phyloP scores from a whole-genome alignment of 768 basidiomycete genomes.

The Leccinum variicolor region DNA sequence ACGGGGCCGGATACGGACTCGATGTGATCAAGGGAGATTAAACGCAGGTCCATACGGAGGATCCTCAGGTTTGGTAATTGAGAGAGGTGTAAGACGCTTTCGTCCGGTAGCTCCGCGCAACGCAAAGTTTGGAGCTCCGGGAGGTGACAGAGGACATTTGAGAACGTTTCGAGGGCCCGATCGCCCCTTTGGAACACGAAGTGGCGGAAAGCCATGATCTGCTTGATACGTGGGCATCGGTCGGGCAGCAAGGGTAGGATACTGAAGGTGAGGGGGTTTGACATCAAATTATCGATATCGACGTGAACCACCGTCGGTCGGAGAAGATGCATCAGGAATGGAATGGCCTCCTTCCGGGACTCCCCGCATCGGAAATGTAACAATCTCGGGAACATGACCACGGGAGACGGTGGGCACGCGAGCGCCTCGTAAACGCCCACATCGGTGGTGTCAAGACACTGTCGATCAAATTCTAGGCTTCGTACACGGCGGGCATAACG shows the following conservation, averaged over 20 bases:
- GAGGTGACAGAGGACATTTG: constrained; percentile 21
- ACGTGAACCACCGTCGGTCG: constrained; percentile 24
- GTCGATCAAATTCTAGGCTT: constrained; percentile 30
- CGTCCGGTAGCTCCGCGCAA: constrained; percentile 27
- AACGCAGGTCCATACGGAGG: constrained; percentile 27
- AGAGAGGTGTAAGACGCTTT: constrained; percentile 20
- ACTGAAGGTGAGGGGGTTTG: constrained; percentile 18
- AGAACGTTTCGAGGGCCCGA: constrained; percentile 22
- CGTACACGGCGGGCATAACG: constrained; percentile 29
- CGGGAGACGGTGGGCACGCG: constrained; percentile 11
- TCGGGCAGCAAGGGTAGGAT: constrained; percentile 21
- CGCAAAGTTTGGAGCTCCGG: constrained; percentile 22
- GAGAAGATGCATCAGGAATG: constrained; percentile 25
- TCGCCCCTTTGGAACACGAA: constrained; percentile 26
- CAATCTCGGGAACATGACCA: constrained; percentile 24
- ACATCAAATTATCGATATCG: constrained; percentile 29
- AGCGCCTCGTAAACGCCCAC: constrained; percentile 19
- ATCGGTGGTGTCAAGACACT: constrained; percentile 23
- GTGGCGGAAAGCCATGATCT: constrained; percentile 29
- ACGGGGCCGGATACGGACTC: constrained; percentile 11
- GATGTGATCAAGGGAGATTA: constrained; percentile 20
- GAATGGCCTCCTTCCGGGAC: constrained; percentile 18
- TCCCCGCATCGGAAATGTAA: constrained; percentile 28
- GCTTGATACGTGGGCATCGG: constrained; percentile 23
- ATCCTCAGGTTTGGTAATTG: constrained; percentile 19